Evolutionary conservation across 2,329 filamentous ascomycete species (phyloP).

Genomic region (Pyrenochaeta sp.): DNA sequence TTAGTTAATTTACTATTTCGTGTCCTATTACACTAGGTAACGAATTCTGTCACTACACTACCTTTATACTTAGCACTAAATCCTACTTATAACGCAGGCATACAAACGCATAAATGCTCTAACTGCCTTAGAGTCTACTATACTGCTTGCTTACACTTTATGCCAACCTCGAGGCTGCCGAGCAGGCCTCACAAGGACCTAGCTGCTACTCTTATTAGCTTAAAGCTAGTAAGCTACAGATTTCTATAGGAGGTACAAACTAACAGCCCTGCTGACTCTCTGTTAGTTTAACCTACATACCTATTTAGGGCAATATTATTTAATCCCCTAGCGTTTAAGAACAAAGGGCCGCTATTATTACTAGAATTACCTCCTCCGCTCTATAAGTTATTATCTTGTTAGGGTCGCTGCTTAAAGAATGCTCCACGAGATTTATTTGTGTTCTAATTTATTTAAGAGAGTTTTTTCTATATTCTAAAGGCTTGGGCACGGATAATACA

Average conservation of each 20-base stretch:
- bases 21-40: constrained; percentile 1
- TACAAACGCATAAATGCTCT: not conserved
- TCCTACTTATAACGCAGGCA: not conserved
- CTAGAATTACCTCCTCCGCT: not conserved
- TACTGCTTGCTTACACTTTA: not conserved
- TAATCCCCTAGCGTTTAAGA: not conserved
- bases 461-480: no score
- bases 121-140: not conserved
- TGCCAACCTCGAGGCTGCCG: not conserved
- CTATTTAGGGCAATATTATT: not conserved
- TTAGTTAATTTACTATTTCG: constrained; percentile 6
- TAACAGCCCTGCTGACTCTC: not conserved
- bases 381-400: not conserved
- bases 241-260: not conserved
- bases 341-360: not conserved
- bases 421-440: not conserved
- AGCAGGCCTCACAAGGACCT: not conserved
- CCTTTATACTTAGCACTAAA: not conserved
- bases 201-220: not conserved
- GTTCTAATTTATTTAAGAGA: no score
- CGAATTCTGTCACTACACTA: not conserved
- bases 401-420: not conserved
- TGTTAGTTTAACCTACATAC: not conserved
- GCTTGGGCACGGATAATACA: no score
- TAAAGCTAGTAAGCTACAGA: not conserved